phyloP scores from a whole-genome alignment of 2,329 filamentous ascomycete species.

The Sphaerostilbella broomeana region DNA sequence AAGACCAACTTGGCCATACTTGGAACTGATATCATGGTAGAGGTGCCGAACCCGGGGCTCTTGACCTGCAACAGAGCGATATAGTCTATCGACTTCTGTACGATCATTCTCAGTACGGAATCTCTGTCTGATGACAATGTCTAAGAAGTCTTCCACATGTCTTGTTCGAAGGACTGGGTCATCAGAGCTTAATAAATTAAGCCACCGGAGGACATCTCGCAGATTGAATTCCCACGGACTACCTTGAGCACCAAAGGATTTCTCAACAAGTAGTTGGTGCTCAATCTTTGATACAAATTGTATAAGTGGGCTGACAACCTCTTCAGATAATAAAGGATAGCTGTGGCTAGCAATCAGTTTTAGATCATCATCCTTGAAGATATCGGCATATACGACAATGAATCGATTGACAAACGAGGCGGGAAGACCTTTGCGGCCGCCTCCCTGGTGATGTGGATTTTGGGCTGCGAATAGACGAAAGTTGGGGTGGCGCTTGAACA shows the following conservation, averaged over 20 bases:
- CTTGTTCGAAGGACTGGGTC: conserved; percentile 56
- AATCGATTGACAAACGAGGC: conserved; percentile 97
- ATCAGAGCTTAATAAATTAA: conserved; percentile 52
- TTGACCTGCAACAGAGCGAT: conserved; percentile 54
- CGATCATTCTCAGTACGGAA: conserved; percentile 72
- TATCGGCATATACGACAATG: conserved; percentile 93
- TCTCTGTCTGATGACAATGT: conserved; percentile 77
- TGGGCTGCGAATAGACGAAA: conserved; percentile 97
- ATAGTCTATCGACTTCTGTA: conserved; percentile 57
- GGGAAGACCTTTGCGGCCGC: conserved; percentile 87
- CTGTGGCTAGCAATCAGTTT: conserved; percentile 72
- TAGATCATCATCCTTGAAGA: conserved; percentile 76
- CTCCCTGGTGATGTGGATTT: conserved; percentile 95
- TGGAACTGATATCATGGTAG: conserved; percentile 61
- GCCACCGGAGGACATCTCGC: conserved; percentile 82
- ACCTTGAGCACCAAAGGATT: conserved; percentile 53
- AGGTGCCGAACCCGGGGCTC: conserved; percentile 54
- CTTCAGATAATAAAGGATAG: conserved; percentile 57
- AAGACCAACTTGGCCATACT: conserved; percentile 71
- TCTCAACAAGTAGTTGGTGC: conserved; percentile 55
- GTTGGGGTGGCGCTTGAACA: conserved; percentile 79
- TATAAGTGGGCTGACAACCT: conserved; percentile 62
- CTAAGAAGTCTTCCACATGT: conserved; percentile 64
- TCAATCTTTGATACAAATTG: conserved; percentile 77
- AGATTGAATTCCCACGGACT: conserved; percentile 96